These are phyloP conservation scores for Actinomortierella ambigua DNA, from an alignment of 371 early-diverging fungal genomes.

Conservation along the genomic window DNA sequence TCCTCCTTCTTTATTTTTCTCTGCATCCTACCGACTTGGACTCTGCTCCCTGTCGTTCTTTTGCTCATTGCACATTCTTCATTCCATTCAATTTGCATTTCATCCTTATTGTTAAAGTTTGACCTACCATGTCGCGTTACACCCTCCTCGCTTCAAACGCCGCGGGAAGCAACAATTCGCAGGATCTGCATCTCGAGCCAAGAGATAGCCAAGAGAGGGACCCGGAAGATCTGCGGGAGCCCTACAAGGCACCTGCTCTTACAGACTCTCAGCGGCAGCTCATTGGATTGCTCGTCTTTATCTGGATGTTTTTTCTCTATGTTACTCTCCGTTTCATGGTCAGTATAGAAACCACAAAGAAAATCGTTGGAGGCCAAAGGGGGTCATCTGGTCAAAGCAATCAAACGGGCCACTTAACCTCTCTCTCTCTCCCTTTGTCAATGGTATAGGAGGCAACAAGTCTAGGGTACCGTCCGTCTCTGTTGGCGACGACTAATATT, in stretches of 20 bases:
- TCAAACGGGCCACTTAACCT: too few species aligned
- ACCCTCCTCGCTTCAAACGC: too few species aligned
- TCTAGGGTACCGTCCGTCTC: slow-evolving; percentile 7
- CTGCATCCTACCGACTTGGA: not conserved
- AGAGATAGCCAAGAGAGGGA: too few species aligned
- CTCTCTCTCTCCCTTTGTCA: not conserved
- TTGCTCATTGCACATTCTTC: not conserved
- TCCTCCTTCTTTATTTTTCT: not conserved
- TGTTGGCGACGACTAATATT: slow-evolving; percentile 13
- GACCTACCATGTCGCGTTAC: too few species aligned
- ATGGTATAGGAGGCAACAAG: slow-evolving; percentile 11
- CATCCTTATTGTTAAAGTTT: too few species aligned
- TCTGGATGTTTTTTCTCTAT: slow-evolving; percentile 24
- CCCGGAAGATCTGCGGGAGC: too few species aligned
- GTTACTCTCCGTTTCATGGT: slow-evolving; percentile 22
- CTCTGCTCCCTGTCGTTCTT: not conserved
- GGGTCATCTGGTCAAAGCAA: too few species aligned
- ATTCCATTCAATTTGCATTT: not conserved
- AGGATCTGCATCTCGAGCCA: too few species aligned
- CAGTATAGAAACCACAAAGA: too few species aligned
- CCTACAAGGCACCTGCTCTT: slow-evolving; percentile 10
- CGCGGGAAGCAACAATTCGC: too few species aligned
- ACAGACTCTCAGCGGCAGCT: slow-evolving; percentile 20
- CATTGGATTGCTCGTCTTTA: slow-evolving; percentile 12
- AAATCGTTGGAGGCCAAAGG: too few species aligned